Conservation (phyloP, 164 flowering plant species). For the Vitis riparia region DNA sequence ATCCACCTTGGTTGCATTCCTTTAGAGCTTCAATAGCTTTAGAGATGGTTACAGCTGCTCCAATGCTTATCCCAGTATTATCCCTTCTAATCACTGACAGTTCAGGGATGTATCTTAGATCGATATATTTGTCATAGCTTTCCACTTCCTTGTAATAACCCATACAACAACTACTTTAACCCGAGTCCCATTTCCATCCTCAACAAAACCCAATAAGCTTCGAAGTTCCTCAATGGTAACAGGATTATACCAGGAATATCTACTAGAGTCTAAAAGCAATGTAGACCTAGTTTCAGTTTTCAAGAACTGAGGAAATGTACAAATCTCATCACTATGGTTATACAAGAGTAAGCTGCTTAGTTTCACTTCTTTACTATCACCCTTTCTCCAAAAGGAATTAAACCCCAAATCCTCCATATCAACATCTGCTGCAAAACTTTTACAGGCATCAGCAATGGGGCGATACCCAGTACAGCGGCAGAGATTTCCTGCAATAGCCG, state of each 20-base stretch:
- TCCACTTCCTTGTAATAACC: slow-evolving; percentile 76
- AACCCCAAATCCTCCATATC: slow-evolving; percentile 93
- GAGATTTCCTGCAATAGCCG: slow-evolving; percentile 72
- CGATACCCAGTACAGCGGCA: slow-evolving; percentile 95
- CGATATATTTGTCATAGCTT: slow-evolving; percentile 53
- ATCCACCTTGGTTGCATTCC: slow-evolving; percentile 25
- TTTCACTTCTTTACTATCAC: slow-evolving; percentile 33
- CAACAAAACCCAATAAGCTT: slow-evolving; percentile 25
- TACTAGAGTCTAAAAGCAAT: slow-evolving; percentile 25
- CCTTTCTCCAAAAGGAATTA: slow-evolving; percentile 69
- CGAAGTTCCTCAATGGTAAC: slow-evolving; percentile 50
- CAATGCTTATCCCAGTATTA: slow-evolving; percentile 62
- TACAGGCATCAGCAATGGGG: slow-evolving; percentile 92
- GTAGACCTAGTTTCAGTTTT: slow-evolving; percentile 38
- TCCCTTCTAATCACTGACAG: slow-evolving; percentile 54
- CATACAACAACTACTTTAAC: slow-evolving; percentile 57
- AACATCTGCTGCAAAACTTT: slow-evolving; percentile 80
- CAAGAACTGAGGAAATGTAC: slow-evolving; percentile 64
- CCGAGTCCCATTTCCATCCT: slow-evolving; percentile 7
- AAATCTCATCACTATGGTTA: slow-evolving; percentile 17
- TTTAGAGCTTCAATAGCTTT: slow-evolving; percentile 56
- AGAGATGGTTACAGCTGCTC: slow-evolving; percentile 83
- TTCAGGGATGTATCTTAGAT: slow-evolving; percentile 69
- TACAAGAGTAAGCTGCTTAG: slow-evolving; percentile 44
- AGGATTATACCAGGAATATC: slow-evolving; percentile 58